phyloP scores from a whole-genome alignment of 2,329 filamentous ascomycete genomes.

The Rasamsonia emersonii region DNA sequence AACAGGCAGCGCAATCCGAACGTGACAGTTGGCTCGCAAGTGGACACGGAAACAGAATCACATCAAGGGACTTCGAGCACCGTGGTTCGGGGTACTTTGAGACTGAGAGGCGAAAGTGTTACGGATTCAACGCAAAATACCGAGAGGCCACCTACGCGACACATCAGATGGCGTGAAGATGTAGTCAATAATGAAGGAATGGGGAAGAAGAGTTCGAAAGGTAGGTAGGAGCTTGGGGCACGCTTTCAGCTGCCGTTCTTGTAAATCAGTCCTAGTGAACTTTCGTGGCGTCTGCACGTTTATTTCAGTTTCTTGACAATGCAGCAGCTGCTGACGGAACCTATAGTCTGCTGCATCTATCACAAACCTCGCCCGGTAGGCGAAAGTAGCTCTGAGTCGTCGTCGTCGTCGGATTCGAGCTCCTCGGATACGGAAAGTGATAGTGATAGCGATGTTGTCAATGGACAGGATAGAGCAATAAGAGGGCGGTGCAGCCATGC shows the following conservation, averaged over 20 bases:
- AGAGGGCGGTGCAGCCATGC: slow-evolving; percentile 9
- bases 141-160: slow-evolving; percentile 41
- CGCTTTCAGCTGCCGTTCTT: no score
- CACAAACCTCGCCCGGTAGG: slow-evolving; percentile 73
- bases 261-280: no score
- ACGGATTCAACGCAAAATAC: slow-evolving; percentile 8
- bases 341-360: slow-evolving; percentile 94
- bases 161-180: slow-evolving; percentile 85
- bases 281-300: no score
- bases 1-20: slow-evolving; percentile 27
- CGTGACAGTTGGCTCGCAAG: slow-evolving; percentile 15
- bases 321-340: no score
- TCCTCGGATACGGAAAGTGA: slow-evolving; percentile 44
- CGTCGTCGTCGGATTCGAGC: slow-evolving; percentile 43
- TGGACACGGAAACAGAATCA: slow-evolving; percentile 19
- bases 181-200: slow-evolving; percentile 94
- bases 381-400: slow-evolving; percentile 61
- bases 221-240: no score
- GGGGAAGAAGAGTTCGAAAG: slow-evolving; percentile 90
- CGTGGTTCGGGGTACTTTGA: slow-evolving; percentile 22
- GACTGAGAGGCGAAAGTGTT: slow-evolving; percentile 20
- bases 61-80: slow-evolving; percentile 12
- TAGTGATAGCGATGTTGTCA: slow-evolving; percentile 19
- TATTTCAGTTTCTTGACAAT: no score
- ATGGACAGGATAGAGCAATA: slow-evolving; percentile 16